Percentiles rank a stretch among this genome's conserved stretches.
phyloP scores from a whole-genome alignment of 208 protist species.

The Trypanosoma mega region DNA sequence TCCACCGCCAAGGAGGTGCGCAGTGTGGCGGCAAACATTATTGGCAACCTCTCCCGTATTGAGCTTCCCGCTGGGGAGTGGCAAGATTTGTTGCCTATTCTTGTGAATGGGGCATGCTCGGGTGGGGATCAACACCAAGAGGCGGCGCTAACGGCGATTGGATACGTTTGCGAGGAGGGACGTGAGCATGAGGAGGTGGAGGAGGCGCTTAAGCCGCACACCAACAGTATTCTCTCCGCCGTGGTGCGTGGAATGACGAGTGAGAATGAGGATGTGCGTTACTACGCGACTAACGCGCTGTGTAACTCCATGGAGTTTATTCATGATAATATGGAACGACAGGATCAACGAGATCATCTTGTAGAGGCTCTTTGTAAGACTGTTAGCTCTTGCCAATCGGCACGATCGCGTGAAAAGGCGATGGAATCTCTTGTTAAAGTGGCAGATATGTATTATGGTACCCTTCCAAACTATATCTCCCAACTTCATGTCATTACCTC shows the following conservation, averaged over 20 bases:
- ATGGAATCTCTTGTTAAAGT: slow-evolving; percentile 96
- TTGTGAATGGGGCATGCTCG: slow-evolving; percentile 68
- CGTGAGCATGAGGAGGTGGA: slow-evolving; percentile 68
- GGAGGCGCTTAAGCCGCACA: slow-evolving; percentile 60
- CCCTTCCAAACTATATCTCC: slow-evolving; percentile 92
- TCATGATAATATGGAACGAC: slow-evolving; percentile 91
- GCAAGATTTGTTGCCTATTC: slow-evolving; percentile 87
- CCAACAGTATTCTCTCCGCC: slow-evolving; percentile 88
- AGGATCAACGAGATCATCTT: slow-evolving; percentile 90
- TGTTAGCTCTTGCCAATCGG: slow-evolving; percentile 29
- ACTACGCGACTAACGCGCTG: slow-evolving; percentile 92
- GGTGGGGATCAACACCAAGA: slow-evolving; percentile 80
- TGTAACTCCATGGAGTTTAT: slow-evolving; percentile 97
- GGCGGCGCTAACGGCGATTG: slow-evolving; percentile 93
- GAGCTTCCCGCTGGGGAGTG: slow-evolving; percentile 95
- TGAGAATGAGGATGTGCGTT: slow-evolving; percentile 73
- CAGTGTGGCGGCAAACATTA: slow-evolving; percentile 92
- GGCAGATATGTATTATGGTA: slow-evolving; percentile 94
- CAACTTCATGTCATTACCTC: slow-evolving; percentile 87
- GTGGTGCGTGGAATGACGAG: slow-evolving; percentile 91
- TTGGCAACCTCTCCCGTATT: slow-evolving; percentile 94
- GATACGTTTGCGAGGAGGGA: slow-evolving; percentile 97
- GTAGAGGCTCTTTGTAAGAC: slow-evolving; percentile 89
- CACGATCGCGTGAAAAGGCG: slow-evolving; percentile 74
- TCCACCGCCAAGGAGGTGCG: slow-evolving; percentile 80